Evolutionary conservation across 495 filamentous ascomycete species (phyloP).

Genomic region (Aspergillus baeticus): DNA sequence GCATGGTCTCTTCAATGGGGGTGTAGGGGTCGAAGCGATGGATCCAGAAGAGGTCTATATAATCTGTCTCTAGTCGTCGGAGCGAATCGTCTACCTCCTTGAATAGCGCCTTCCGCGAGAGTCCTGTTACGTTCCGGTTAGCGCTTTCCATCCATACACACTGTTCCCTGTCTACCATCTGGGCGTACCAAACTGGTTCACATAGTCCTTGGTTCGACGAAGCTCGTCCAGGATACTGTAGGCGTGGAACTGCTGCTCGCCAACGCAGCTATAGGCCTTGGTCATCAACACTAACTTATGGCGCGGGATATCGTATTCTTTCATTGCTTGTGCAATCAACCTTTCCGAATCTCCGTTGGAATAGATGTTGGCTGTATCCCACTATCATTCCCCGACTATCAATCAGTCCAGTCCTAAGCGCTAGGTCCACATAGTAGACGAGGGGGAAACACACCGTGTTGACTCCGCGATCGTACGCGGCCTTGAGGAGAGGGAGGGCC

Average conservation of each 20-base stretch:
- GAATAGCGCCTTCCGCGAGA: neutral
- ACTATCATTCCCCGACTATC: neutral
- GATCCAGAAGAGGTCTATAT: neutral
- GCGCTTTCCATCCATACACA: too few relatives aligned
- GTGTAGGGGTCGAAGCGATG: neutral
- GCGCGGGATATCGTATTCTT: neutral
- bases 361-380: conserved; percentile 2
- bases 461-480: too few relatives aligned
- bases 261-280: conserved; percentile 4
- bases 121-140: neutral
- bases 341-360: neutral
- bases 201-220: neutral
- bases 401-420: too few relatives aligned
- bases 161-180: too few relatives aligned
- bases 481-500: neutral
- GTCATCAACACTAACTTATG: conserved; percentile 1
- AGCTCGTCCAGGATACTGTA: neutral
- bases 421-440: too few relatives aligned
- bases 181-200: neutral
- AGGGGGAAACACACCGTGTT: too few relatives aligned
- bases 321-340: neutral
- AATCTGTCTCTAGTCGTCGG: neutral
- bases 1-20: neutral
- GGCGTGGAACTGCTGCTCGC: conserved; percentile 1
- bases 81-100: neutral